Evolutionary conservation across 345 rosid species (phyloP), one percentile per base, ranked within the genome.

Genomic region (Alliaria petiolata): DNA sequence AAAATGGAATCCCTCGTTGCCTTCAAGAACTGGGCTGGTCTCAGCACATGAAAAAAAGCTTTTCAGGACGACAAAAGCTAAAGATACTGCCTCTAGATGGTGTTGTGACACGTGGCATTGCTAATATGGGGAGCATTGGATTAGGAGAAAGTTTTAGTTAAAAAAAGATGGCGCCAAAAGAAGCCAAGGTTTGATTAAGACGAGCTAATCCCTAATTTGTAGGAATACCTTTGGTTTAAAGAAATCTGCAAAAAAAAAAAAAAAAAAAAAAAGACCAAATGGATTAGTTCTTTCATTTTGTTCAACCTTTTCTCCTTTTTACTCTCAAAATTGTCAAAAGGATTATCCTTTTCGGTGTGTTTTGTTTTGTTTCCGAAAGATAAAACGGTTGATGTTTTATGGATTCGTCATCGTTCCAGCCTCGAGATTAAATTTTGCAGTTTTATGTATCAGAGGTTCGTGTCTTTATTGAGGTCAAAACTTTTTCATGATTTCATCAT

Each of bases 21-120:
- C 47, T 95, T 91, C 84, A 91, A 91, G 89, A 91, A 88, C 73
- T 95, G 98, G 98, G 98, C 85, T 77, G 97, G 99, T 75, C 83
- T 95, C 47, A 89, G 73, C 78, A 84, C 91, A 62, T 91, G 83
- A 87, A 57, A 12, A 57, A 12, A 54, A 53, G 20, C 8, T 8
- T 56, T 54, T 56, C 22, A 56, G 26, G 16, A 36, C 51, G n/a
- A n/a, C n/a, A 59, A 52, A 12, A 65, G 36, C 39, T 39, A 26
- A 59, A 74, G 63, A 51, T 59, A 0, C 20, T 50, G 66, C 51
- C 62, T 59, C 33, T 59, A 30, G 31, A 38, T 58, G 50, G 54
- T 65, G 59, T 47, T 59, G 26, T 50, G 72, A 74, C 78, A 60
- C 50, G 73, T 75, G 56, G 57, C 34, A 25, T 44, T 75, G 57